Percentiles rank a stretch among this genome's conserved stretches.
phyloP scores from a whole-genome alignment of 1,284 basidiomycete species.

The Ustanciosporium gigantosporum region DNA sequence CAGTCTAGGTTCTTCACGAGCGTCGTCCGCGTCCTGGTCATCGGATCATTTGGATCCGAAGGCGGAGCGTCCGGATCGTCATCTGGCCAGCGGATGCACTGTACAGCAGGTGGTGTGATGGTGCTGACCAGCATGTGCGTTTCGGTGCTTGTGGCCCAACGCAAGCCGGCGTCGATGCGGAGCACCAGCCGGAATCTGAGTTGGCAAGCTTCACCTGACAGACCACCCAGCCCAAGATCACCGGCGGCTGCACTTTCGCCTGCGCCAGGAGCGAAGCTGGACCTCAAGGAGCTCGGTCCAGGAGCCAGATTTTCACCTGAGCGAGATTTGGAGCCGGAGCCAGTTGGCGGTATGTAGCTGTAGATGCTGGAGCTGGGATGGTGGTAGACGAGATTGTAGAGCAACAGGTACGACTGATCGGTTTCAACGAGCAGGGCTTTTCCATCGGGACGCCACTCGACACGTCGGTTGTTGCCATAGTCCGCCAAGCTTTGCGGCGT shows the following conservation, averaged over 20 bases:
- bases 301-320: conserved; percentile 41
- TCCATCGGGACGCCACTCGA: conserved; percentile 49
- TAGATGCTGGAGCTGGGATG: conserved; percentile 28
- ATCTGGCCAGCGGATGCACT: conserved; percentile 56
- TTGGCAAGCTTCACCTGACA: conserved; percentile 32
- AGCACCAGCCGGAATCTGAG: conserved; percentile 51
- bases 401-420: conserved; percentile 37
- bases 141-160: conserved; percentile 32
- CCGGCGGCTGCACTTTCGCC: conserved; percentile 47
- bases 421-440: conserved; percentile 38
- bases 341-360: conserved; percentile 46
- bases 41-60: conserved; percentile 15
- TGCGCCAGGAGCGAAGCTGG: conserved; percentile 43
- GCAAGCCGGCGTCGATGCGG: conserved; percentile 53
- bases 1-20: conserved; percentile 27
- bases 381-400: conserved; percentile 41
- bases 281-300: conserved; percentile 24
- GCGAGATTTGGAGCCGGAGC: conserved; percentile 31
- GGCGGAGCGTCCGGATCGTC: conserved; percentile 24
- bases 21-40: conserved; percentile 39
- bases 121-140: conserved; percentile 54
- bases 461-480: conserved; percentile 50
- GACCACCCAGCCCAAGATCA: conserved; percentile 28
- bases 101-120: conserved; percentile 47
- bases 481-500: conserved; percentile 48